Percentiles rank a stretch among this genome's conserved stretches.
Evolutionary conservation across 495 filamentous ascomycete genomes (phyloP).

Genomic region (Trichoderma parareesei): DNA sequence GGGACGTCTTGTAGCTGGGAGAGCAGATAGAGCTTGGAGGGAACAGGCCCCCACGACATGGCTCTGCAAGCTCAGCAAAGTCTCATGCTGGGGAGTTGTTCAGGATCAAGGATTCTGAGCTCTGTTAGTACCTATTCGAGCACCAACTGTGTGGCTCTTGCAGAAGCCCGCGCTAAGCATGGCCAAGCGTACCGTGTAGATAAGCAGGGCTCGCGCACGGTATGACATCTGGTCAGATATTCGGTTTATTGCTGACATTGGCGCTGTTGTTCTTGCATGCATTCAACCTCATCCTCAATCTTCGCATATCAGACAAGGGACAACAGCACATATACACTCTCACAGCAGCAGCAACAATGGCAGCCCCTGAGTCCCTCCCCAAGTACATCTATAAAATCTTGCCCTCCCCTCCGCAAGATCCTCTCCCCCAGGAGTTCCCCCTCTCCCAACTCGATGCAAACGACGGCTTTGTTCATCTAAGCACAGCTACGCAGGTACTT

Average conservation of each 20-base stretch:
- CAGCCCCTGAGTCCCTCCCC: conserved; percentile 26
- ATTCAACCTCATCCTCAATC: background rate
- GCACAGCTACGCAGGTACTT: conserved; percentile 38
- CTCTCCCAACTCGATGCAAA: conserved; percentile 41
- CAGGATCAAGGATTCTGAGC: background rate
- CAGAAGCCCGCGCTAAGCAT: background rate
- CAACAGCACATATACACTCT: background rate
- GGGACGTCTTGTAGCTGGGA: conserved; percentile 47
- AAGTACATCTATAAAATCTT: conserved; percentile 46
- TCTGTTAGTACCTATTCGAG: background rate
- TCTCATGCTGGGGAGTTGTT: background rate
- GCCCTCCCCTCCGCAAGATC: conserved; percentile 33
- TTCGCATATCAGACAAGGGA: background rate
- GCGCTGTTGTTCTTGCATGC: no score
- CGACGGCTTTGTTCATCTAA: conserved; percentile 48
- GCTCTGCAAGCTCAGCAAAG: background rate
- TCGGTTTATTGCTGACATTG: no score
- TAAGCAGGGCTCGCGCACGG: no score
- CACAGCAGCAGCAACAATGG: background rate
- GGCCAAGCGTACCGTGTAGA: no score
- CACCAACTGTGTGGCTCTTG: background rate
- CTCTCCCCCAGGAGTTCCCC: conserved; percentile 39
- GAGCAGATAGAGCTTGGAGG: conserved; percentile 62
- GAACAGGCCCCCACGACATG: conserved; percentile 52
- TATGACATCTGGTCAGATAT: no score